Base-by-base conservation (phyloP, 1,284 basidiomycete species). In the Xerocomus cyaneibrunnescens region DNA sequence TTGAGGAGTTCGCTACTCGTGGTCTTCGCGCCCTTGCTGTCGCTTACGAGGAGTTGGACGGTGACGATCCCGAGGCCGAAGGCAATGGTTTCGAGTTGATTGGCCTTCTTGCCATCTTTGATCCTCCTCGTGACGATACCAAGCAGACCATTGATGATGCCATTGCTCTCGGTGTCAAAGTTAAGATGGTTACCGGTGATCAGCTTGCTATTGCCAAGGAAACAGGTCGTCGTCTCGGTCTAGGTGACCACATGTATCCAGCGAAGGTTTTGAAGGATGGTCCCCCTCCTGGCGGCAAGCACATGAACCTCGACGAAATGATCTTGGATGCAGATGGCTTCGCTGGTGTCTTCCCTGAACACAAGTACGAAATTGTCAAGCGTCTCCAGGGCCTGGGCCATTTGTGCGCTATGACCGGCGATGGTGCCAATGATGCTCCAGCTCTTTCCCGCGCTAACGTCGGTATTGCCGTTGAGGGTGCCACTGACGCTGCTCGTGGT, bases 141-240 rank as follows among this genome's bases (percentile, higher is more conserved):
- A 97, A 98, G 81, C 92, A 98, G 77, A 99, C 96, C 32, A 97
- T 99, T 69, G 94, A 98, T 71, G 94, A 98, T 73, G 95, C 95
- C 55, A 79, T 94, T 57, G 87, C 88, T 55, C 92, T 98, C 70
- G 95, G 96, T 76, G 94, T 98, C 62, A 89, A 89, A 74, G 95
- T 98, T 74, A 98, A 98, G 89, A 98, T 98, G 96, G 94, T 98
- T 59, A 98, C 95, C 43, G 95, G 95, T 84, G 95, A 98, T 74
- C 94, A 98, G 79, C 92, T 98, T 68, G 95, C 96, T 64, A 98
- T 98, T 62, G 95, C 95, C 54, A 98, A 98, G 85, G 96, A 98
- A 76, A 98, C 95, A 58, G 95, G 96, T 63, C 91, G 94, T 75
- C 92, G 94, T 80, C 91, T 98, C 52, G 95, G 95, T 68, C 79